Percentiles rank a stretch among this genome's conserved stretches.
These are phyloP conservation scores for Penicillium sclerotiorum DNA, from an alignment of 2,329 filamentous ascomycete species.

Conservation along the genomic window DNA sequence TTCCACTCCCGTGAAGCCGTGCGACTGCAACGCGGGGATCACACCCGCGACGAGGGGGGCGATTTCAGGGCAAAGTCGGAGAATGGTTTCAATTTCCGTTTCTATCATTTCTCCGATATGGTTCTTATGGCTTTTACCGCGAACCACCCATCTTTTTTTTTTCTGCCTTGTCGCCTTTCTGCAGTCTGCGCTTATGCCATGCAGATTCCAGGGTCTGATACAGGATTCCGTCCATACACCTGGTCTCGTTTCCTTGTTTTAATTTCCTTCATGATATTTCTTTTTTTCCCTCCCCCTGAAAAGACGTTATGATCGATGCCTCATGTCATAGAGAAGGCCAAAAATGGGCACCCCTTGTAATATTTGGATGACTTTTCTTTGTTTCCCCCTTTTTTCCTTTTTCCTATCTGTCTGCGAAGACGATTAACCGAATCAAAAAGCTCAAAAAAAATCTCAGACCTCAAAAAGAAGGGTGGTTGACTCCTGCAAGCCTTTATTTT, in stretches of 20 bases:
- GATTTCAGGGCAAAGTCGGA: conserved; percentile 2
- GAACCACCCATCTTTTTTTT: neutral
- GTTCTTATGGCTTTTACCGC: conserved; percentile 9
- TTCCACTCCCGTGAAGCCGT: conserved; percentile 17
- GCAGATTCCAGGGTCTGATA: neutral
- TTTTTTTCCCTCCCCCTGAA: conserved; percentile 5
- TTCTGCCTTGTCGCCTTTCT: conserved; percentile 6
- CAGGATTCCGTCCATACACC: neutral
- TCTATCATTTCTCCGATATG: conserved; percentile 11
- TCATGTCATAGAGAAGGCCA: conserved; percentile 45
- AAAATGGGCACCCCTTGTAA: conserved; percentile 28
- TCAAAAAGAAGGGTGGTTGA: conserved; percentile 20
- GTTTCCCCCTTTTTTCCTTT: conserved; percentile 14
- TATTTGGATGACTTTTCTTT: conserved; percentile 24
- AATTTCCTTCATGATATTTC: conserved; percentile 6
- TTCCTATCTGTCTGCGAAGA: conserved; percentile 14
- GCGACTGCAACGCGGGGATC: conserved; percentile 26
- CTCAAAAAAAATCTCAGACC: conserved; percentile 12
- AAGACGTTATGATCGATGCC: conserved; percentile 47
- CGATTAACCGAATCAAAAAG: conserved; percentile 10
- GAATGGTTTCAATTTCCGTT: neutral
- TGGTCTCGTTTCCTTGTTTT: conserved; percentile 8
- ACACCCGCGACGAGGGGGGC: conserved; percentile 18
- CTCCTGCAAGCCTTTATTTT: conserved; percentile 11
- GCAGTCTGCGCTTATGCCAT: neutral